A percentile compares a stretch with the other conserved stretches of the same genome.
Conservation (phyloP, 768 basidiomycete genomes). For the Paxillus ammoniavirescens region DNA sequence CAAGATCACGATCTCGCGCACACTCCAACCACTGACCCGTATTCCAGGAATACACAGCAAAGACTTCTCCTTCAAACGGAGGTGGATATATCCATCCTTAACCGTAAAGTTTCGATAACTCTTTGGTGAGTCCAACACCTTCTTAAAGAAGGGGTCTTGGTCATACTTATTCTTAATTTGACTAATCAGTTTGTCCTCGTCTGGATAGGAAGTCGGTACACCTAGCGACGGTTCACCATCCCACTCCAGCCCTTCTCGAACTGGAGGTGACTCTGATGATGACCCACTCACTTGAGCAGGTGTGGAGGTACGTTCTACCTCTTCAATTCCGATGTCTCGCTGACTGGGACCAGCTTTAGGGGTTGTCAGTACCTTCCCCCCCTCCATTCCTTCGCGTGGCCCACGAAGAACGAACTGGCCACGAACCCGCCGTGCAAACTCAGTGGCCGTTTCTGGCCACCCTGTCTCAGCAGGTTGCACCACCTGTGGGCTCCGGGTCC, state of each 20-base stretch:
- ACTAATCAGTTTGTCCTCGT: too few relatives aligned
- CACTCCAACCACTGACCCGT: constrained; percentile 4
- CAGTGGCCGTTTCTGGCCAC: constrained; percentile 4
- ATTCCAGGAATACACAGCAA: constrained; percentile 27
- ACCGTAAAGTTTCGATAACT: constrained; percentile 27
- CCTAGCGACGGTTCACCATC: too few relatives aligned
- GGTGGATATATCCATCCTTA: constrained; percentile 17
- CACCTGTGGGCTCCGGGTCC: too few relatives aligned
- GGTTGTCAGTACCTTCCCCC: neutral
- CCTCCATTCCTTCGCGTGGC: constrained; percentile 19
- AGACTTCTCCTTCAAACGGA: neutral
- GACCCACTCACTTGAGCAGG: too few relatives aligned
- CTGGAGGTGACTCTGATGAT: too few relatives aligned
- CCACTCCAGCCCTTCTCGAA: neutral
- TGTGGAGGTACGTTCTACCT: too few relatives aligned
- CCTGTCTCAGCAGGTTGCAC: neutral
- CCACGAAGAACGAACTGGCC: constrained; percentile 14
- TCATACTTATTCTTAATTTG: constrained; percentile 20
- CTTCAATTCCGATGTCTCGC: too few relatives aligned
- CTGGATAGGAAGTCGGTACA: too few relatives aligned
- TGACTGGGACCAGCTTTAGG: too few relatives aligned
- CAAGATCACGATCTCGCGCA: constrained; percentile 32
- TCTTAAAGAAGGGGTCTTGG: constrained; percentile 30
- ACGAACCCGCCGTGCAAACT: constrained; percentile 11
- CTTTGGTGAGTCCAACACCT: constrained; percentile 19